Percentiles rank a stretch among this genome's conserved stretches.
phyloP scores from a whole-genome alignment of 2,329 filamentous ascomycete genomes.

The Fusarium veterinarium region DNA sequence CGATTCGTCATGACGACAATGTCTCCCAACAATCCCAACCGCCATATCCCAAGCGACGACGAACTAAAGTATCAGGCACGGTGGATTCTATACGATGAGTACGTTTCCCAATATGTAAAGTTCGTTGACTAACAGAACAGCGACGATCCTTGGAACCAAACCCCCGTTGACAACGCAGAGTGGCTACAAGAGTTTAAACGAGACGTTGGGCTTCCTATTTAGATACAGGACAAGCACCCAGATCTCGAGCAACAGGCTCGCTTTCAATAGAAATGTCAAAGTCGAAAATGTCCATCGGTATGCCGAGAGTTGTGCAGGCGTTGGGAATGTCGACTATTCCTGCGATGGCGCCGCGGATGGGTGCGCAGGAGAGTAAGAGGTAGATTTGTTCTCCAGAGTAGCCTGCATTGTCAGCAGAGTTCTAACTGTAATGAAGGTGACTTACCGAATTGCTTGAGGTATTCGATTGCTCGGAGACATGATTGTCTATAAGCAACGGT shows the following conservation, averaged over 20 bases:
- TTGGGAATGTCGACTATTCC: conserved; percentile 94
- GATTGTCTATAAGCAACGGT: conserved; percentile 89
- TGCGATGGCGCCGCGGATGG: conserved; percentile 87
- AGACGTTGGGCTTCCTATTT: conserved; percentile 31
- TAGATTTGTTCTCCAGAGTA: conserved; percentile 83
- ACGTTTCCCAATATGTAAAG: neutral
- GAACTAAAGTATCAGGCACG: conserved; percentile 35
- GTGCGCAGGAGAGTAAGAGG: conserved; percentile 84
- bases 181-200: conserved; percentile 39
- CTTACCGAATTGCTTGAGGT: conserved; percentile 50
- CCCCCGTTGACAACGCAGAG: conserved; percentile 37
- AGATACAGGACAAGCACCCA: conserved; percentile 41
- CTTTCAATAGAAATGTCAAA: conserved; percentile 84
- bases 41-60: conserved; percentile 30
- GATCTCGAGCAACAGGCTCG: conserved; percentile 54
- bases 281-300: conserved; percentile 95
- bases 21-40: conserved; percentile 35
- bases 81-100: conserved; percentile 39
- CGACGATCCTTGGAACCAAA: conserved; percentile 41
- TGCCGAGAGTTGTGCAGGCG: conserved; percentile 86
- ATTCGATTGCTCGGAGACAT: conserved; percentile 64
- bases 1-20: conserved; percentile 36
- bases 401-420: conserved; percentile 13
- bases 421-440: rapidly evolving
- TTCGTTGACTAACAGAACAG: conserved; percentile 8